phyloP scores from a whole-genome alignment of 768 basidiomycete genomes.

The Pleurotus tuber-regium region DNA sequence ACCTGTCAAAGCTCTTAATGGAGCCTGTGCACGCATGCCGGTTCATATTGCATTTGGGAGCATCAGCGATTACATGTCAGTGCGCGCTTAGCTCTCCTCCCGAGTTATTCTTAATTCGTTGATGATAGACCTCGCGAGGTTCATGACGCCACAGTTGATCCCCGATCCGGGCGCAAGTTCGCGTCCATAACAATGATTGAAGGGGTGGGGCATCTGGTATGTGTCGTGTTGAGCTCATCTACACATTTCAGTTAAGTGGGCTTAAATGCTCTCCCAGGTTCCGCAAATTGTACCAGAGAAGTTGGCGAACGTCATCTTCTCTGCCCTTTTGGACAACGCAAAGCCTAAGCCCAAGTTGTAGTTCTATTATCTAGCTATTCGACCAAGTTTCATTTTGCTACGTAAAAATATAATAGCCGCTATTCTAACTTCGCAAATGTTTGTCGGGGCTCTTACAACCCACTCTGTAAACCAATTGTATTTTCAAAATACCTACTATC shows the following conservation, averaged over 20 bases:
- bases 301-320: constrained; percentile 11
- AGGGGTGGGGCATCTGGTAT: constrained; percentile 32
- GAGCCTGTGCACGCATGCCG: constrained; percentile 36
- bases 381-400: too few relatives aligned
- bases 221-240: not conserved
- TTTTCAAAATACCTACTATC: too few relatives aligned
- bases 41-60: constrained; percentile 54
- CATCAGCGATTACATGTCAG: constrained; percentile 53
- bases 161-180: constrained; percentile 29
- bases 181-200: constrained; percentile 29
- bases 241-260: not conserved
- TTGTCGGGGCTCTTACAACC: too few relatives aligned
- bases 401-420: too few relatives aligned
- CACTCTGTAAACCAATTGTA: too few relatives aligned
- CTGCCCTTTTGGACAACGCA: constrained; percentile 7
- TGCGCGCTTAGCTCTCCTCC: constrained; percentile 1
- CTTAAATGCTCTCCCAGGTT: constrained; percentile 9
- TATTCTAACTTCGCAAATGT: too few relatives aligned
- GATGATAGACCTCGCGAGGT: constrained; percentile 30
- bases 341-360: not conserved
- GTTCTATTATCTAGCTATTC: too few relatives aligned
- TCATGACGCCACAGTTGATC: constrained; percentile 33
- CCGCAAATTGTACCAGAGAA: constrained; percentile 15
- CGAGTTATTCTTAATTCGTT: not conserved
- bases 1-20: constrained; percentile 47